Conservation (phyloP, 257 asterid genomes). For the Solanum microdontum region DNA sequence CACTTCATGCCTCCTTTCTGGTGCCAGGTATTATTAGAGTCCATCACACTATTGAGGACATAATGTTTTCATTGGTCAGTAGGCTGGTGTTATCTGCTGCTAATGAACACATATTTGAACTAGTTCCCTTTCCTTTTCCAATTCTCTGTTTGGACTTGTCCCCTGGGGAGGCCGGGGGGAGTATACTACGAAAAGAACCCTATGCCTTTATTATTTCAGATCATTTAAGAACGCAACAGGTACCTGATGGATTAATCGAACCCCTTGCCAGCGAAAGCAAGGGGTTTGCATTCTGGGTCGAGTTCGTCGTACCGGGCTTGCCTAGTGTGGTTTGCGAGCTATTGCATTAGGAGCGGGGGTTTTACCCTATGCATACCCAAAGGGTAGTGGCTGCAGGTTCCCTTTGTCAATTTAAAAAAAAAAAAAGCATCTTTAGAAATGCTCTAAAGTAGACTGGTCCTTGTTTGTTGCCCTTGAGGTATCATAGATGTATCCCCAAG, state of each 20-base stretch:
- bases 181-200: neutral
- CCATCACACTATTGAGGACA: neutral
- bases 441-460: neutral
- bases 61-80: neutral
- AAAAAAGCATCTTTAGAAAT: neutral
- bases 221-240: neutral
- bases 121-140: neutral
- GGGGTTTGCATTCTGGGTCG: neutral
- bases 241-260: neutral
- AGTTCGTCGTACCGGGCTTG: neutral
- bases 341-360: neutral
- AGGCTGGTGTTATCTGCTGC: neutral
- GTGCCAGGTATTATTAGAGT: neutral
- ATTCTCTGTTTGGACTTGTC: neutral
- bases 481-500: neutral
- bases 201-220: neutral
- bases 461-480: neutral
- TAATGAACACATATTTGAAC: neutral
- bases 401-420: neutral
- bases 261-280: neutral
- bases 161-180: neutral
- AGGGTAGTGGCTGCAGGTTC: neutral
- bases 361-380: neutral
- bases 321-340: neutral
- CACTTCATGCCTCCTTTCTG: neutral